phyloP scores from a whole-genome alignment of 2,329 filamentous ascomycete species.

The Orbilia blumenaviensis region DNA sequence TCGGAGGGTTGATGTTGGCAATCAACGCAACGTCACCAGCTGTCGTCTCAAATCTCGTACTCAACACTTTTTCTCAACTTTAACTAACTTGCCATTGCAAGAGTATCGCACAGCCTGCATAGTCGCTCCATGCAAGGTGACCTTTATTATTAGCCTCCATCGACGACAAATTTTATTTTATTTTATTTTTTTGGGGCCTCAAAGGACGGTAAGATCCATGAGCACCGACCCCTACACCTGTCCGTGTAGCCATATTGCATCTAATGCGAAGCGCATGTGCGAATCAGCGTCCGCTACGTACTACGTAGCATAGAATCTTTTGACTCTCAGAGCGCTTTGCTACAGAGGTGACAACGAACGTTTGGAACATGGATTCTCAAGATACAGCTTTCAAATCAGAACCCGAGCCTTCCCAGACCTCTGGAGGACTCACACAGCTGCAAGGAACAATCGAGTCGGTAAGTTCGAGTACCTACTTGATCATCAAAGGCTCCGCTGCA shows the following conservation, averaged over 20 bases:
- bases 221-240: constrained; percentile 24
- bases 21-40: constrained; percentile 33
- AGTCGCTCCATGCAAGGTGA: constrained; percentile 1
- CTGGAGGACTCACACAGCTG: constrained; percentile 40
- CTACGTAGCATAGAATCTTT: background rate
- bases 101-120: background rate
- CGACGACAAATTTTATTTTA: background rate
- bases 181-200: constrained; percentile 13
- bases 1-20: constrained; percentile 9
- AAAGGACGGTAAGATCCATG: constrained; percentile 8
- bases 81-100: background rate
- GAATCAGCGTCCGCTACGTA: constrained; percentile 2
- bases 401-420: constrained; percentile 32
- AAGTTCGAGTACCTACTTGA: constrained; percentile 22
- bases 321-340: background rate
- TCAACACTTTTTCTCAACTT: constrained; percentile 32
- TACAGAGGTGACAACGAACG: background rate
- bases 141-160: constrained; percentile 8
- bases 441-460: constrained; percentile 53
- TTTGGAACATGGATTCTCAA: background rate
- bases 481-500: constrained; percentile 22
- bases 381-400: constrained; percentile 22
- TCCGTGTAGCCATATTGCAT: constrained; percentile 8
- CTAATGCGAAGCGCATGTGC: constrained; percentile 1
- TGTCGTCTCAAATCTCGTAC: constrained; percentile 10